Evolutionary conservation across 1,284 basidiomycete species (phyloP), one percentile per base, ranked within the genome.

Genomic region (Ceratorhiza oryzae-sativae): DNA sequence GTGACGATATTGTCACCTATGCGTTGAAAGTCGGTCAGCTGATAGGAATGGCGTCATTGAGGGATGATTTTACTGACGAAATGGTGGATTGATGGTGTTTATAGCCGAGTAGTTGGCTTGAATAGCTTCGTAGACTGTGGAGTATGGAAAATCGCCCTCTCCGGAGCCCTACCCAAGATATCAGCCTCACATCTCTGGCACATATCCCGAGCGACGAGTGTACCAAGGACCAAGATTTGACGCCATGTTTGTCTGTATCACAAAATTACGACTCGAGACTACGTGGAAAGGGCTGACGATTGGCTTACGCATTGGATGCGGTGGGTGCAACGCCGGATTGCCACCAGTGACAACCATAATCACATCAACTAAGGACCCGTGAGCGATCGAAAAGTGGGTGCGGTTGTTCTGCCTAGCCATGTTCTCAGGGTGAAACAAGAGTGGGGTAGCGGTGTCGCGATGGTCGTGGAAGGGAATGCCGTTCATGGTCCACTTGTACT

Each of bases 1-100:
- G 49, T 67, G 36, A 67, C 48, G 49, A 67, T 55, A 30, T 67
- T 39, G 27, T 67, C 49, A 27, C 63, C 63, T 55, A 27, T 3
- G 36, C 30, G n/a, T n/a, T 30, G 6, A 12, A 25, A 39, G 25
- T n/a, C n/a, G n/a, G n/a, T n/a, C n/a, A n/a, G n/a, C n/a, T n/a
- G n/a, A n/a, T n/a, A n/a, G n/a, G n/a, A n/a, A n/a, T n/a, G n/a
- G n/a, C n/a, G n/a, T n/a, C n/a, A n/a, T n/a, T n/a, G n/a, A n/a
- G n/a, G n/a, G n/a, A n/a, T n/a, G n/a, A n/a, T n/a, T n/a, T n/a
- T n/a, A n/a, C n/a, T n/a, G n/a, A 3, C 59, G 39, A 30, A 61
- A 20, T 25, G 59, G 59, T 13, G 59, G 59, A 25, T 45, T 61
- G 15, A 30, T 61, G 41, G 46, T 23, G 59, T 61, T 61, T n/a